Evolutionary conservation across 345 rosid species (phyloP), one percentile per base, ranked within the genome.

Genomic region (Durio zibethinus): DNA sequence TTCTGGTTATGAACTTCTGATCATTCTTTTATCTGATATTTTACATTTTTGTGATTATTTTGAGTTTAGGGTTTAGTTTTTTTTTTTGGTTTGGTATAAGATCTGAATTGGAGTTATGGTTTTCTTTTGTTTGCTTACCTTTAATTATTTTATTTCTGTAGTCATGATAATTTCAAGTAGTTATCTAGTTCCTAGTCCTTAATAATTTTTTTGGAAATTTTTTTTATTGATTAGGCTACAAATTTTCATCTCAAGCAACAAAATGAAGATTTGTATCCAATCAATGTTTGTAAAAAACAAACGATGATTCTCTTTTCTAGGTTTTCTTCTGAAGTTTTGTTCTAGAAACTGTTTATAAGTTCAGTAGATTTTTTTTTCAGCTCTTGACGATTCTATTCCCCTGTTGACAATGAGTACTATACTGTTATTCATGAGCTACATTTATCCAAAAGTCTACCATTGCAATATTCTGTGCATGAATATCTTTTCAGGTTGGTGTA

Each of bases 301-400:
- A 48, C 21, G 11, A 16, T 42, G 38, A 43, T 0, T 7, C 50
- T 20, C 16, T 16, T 67, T 25, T 42, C 68, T 57, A 59, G 75
- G 67, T 57, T 57, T 77, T 40, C 68, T 77, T 38, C 18, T 40
- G 77, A 74, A 38, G 7, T 40, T 33, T 68, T 25, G 11, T 45
- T 48, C n/a, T 36, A 35, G 23, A 60, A 43, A 60, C 27, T 59
- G 1, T 57, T 74, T 27, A 27, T 20, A 42, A 54, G 33, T 38
- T 54, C 35, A 7, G 11, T 23, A 33, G 48, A 50, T 12, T 9
- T 29, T 12, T 12, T 45, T 42, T 64, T 47, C 12, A 48, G 48
- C 31, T 57, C 29, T 18, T 7, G 43, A 25, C 42, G 18, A 63
- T 63, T 18, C 43, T 20, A 14, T 7, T 1, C 12, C 68, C 43